Evolutionary conservation across 2,329 filamentous ascomycete genomes (phyloP), one percentile per base, ranked within the genome.

Genomic region (Gremmenia infestans): DNA sequence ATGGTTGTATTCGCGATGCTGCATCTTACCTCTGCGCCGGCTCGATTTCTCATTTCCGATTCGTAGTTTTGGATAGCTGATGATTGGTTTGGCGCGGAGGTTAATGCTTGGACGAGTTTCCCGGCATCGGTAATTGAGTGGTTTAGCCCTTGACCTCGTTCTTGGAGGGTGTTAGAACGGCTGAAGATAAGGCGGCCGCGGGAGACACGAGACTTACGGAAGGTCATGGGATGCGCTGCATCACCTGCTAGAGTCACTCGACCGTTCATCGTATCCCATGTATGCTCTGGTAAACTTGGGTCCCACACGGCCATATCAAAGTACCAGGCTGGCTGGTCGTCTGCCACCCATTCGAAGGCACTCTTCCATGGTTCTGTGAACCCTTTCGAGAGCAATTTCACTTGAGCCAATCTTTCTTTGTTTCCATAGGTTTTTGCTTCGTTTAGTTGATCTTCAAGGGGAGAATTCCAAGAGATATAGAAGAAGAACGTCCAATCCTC

Each of bases 121-220:
- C 67, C 70, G 4, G 72, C 74, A 56, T 79, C 77, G 1, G 71
- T 71, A 9, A 78, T 67, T 2, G 72, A 72, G 56, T 78, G 76
- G 57, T 78, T 79, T n/a, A 78, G 68, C 0, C 75, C 76, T 62
- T 79, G 76, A 0, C 76, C 76, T 22, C 76, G 71, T 61, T 79
- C 80, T 49, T 83, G 57, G 49, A 25, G 3, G 45, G 14, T 39
- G 32, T 49, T 55, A 54, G 60, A 36, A 36, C 3, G 9, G 35
- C 6, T 49, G 45, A 47, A 46, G 5, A 19, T 8, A 35, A 36
- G 37, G 3, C 43, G 46, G 11, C n/a, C 36, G 40, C 22, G 3
- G 22, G 22, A 22, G 22, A 22, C 22, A 22, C 22, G 22, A 37
- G 9, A 64, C 69, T 57, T 59, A 71, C 68, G 68, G 54, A 65